A percentile compares a stretch with the other conserved stretches of the same genome.
These are phyloP conservation scores for Globisporangium nunn DNA, from an alignment of 352 stramenopile species.

Conservation along the genomic window DNA sequence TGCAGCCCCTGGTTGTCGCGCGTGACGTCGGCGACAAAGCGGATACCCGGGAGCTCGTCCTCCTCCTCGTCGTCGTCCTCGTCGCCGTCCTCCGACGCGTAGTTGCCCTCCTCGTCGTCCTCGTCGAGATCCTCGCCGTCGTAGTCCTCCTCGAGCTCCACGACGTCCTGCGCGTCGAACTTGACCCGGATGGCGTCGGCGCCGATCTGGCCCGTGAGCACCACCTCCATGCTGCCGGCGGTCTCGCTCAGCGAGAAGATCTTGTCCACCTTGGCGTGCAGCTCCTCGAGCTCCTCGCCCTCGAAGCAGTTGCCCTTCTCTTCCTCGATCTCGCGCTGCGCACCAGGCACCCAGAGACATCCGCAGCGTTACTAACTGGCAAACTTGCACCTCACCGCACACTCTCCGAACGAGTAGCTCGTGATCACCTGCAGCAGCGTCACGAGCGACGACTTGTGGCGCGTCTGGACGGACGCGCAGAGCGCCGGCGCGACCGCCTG, in stretches of 20 bases:
- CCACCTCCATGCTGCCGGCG: conserved; percentile 55
- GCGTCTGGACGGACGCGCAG: conserved; percentile 31
- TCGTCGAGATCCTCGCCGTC: conserved; percentile 42
- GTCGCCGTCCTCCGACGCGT: conserved; percentile 21
- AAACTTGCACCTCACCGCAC: not conserved
- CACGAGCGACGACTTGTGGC: conserved; percentile 45
- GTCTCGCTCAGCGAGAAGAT: conserved; percentile 61
- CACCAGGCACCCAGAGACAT: not conserved
- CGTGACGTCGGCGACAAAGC: conserved; percentile 66
- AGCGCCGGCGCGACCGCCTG: conserved; percentile 12
- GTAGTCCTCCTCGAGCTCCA: conserved; percentile 65
- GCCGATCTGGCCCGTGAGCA: conserved; percentile 45
- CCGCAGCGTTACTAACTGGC: not conserved
- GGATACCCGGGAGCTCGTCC: conserved; percentile 69
- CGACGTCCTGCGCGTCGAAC: conserved; percentile 72
- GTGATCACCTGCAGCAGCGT: conserved; percentile 28
- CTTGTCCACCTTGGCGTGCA: conserved; percentile 60
- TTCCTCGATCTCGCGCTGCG: conserved; percentile 63
- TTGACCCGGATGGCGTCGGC: conserved; percentile 62
- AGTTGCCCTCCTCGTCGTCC: conserved; percentile 29
- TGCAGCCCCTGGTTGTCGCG: conserved; percentile 68
- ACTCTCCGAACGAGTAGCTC: not conserved
- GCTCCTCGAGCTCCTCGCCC: conserved; percentile 54
- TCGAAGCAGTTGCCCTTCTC: conserved; percentile 85
- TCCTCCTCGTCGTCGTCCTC: conserved; percentile 54